These are phyloP conservation scores for Backusella liffmaniae DNA, from an alignment of 192 early-diverging fungal species.

Conservation along the genomic window DNA sequence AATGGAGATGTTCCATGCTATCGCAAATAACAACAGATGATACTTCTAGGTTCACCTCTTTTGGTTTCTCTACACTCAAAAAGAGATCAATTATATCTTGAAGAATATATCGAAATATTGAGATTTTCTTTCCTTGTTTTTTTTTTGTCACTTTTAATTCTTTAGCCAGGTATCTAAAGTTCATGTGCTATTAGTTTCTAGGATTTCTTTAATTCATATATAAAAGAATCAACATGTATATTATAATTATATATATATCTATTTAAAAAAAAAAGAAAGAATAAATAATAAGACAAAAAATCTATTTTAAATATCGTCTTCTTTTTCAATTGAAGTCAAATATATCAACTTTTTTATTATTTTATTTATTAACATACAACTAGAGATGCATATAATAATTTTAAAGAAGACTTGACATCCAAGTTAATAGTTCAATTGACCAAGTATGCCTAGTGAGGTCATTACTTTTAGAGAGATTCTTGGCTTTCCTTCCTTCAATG, in stretches of 20 bases:
- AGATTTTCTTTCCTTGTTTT: not conserved
- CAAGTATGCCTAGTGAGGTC: too few species aligned
- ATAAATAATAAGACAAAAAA: not conserved
- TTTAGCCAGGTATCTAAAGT: not conserved
- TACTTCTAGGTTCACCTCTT: not conserved
- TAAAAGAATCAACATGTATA: not conserved
- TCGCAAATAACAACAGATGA: conserved; percentile 1
- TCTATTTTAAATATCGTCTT: not conserved
- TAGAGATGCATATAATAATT: not conserved
- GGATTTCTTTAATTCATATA: not conserved
- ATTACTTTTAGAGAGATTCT: too few species aligned
- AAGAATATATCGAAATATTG: not conserved
- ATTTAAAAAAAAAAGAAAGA: not conserved
- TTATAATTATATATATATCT: not conserved
- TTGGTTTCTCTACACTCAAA: not conserved
- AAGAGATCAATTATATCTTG: not conserved
- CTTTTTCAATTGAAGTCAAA: not conserved
- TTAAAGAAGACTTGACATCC: too few species aligned
- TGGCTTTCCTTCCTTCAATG: too few species aligned
- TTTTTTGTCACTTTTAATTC: not conserved
- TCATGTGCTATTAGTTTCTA: not conserved
- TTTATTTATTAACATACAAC: not conserved
- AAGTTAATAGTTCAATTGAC: too few species aligned
- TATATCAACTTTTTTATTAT: not conserved
- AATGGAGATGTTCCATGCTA: not conserved